These are phyloP conservation scores for Lophiostoma macrostomum DNA, from an alignment of 495 filamentous ascomycete genomes.

Conservation along the genomic window DNA sequence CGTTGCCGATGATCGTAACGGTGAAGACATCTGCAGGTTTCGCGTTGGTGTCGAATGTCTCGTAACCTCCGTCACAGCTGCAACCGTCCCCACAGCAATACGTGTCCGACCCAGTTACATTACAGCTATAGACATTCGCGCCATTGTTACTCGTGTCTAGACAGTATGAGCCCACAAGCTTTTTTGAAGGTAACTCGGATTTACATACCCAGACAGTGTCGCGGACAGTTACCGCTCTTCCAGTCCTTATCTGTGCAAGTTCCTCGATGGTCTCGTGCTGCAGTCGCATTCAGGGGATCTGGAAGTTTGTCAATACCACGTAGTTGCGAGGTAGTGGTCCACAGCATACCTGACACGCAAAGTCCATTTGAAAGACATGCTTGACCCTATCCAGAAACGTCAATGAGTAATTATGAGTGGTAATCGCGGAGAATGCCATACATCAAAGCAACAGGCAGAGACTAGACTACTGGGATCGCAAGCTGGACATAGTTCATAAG, in stretches of 20 bases:
- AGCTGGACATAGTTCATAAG: constrained; percentile 1
- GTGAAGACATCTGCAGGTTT: constrained; percentile 8
- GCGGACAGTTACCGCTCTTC: constrained; percentile 17
- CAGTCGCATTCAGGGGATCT: constrained; percentile 15
- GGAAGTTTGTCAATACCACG: neutral
- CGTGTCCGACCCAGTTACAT: constrained; percentile 6
- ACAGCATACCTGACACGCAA: constrained; percentile 18
- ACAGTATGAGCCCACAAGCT: neutral
- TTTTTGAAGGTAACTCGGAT: neutral
- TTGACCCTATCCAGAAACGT: constrained; percentile 15
- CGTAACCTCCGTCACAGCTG: constrained; percentile 5
- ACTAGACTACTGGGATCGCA: constrained; percentile 20
- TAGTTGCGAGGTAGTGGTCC: neutral
- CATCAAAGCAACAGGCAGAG: constrained; percentile 20
- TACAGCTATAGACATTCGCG: constrained; percentile 14
- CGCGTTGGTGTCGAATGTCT: constrained; percentile 6
- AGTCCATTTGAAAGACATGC: constrained; percentile 25
- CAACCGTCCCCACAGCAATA: constrained; percentile 26
- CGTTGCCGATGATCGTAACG: constrained; percentile 22
- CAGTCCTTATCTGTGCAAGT: constrained; percentile 20
- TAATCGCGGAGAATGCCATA: neutral
- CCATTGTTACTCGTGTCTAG: constrained; percentile 11
- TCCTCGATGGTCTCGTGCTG: constrained; percentile 15
- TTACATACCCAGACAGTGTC: constrained; percentile 7
- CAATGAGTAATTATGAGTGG: neutral